Conservation (phyloP, 139 green algal species). For the Chlamydomonas asymmetrica region DNA sequence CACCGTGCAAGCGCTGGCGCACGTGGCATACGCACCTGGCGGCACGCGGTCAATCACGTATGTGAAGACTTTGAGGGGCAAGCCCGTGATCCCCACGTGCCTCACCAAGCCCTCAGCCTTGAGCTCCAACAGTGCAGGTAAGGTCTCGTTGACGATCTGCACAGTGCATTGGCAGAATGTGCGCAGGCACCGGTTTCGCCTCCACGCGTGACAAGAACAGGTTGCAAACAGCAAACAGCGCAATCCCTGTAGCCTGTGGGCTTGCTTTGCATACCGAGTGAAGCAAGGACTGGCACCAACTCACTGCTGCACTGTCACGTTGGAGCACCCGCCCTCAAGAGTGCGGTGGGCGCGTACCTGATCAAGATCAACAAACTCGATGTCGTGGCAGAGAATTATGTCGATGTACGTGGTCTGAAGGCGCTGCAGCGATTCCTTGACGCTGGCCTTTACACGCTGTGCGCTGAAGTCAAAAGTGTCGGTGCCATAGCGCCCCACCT, state of each 20-base stretch:
- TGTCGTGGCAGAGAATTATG: slow-evolving; percentile 93
- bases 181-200: too few species aligned
- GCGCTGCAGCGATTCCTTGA: slow-evolving; percentile 77
- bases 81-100: slow-evolving; percentile 88
- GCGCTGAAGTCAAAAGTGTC: slow-evolving; percentile 86
- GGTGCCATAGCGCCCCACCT: slow-evolving; percentile 89
- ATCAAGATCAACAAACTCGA: slow-evolving; percentile 89
- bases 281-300: neutral
- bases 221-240: too few species aligned
- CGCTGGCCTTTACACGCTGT: slow-evolving; percentile 67
- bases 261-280: too few species aligned
- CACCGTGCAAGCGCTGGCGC: too few species aligned
- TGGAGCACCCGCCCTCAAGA: neutral
- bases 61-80: slow-evolving; percentile 81
- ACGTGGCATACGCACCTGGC: slow-evolving; percentile 38
- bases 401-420: slow-evolving; percentile 84
- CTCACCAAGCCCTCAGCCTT: slow-evolving; percentile 80
- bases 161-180: too few species aligned
- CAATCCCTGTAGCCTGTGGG: too few species aligned
- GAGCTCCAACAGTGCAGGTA: slow-evolving; percentile 84
- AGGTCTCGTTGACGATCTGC: slow-evolving; percentile 84
- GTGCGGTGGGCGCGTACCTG: slow-evolving; percentile 75
- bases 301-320: neutral
- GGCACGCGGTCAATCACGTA: slow-evolving; percentile 73
- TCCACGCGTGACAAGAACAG: too few species aligned